phyloP scores from a whole-genome alignment of 2,329 filamentous ascomycete species.

The Paecilomyces fulvus region DNA sequence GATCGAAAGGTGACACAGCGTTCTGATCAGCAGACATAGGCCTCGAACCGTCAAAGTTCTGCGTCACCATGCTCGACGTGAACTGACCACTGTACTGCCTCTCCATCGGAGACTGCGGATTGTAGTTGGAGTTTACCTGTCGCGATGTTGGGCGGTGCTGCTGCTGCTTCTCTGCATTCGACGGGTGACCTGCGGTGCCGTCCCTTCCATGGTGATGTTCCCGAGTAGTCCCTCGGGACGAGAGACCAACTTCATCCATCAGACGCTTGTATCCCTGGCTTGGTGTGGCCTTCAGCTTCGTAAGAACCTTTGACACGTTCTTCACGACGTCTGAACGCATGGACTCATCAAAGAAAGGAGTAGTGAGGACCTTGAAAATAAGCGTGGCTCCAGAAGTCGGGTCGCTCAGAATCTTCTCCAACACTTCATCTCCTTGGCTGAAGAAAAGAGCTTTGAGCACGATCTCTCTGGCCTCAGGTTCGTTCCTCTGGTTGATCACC shows the following conservation, averaged over 20 bases:
- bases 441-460: slow-evolving; percentile 91
- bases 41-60: slow-evolving; percentile 27
- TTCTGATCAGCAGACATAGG: slow-evolving; percentile 29
- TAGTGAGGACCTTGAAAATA: slow-evolving; percentile 97
- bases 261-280: slow-evolving; percentile 95
- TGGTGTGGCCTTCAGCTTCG: slow-evolving; percentile 86
- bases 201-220: slow-evolving; percentile 35
- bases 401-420: slow-evolving; percentile 86
- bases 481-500: slow-evolving; percentile 95
- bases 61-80: slow-evolving; percentile 25
- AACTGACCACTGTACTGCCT: slow-evolving; percentile 36
- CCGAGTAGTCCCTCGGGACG: slow-evolving; percentile 38
- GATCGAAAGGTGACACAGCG: slow-evolving; percentile 27
- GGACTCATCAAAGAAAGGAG: slow-evolving; percentile 90
- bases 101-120: slow-evolving; percentile 29
- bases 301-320: slow-evolving; percentile 80
- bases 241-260: slow-evolving; percentile 96
- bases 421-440: slow-evolving; percentile 70
- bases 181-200: slow-evolving; percentile 20
- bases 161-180: slow-evolving; percentile 33
- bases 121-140: slow-evolving; percentile 29
- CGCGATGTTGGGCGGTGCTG: slow-evolving; percentile 36
- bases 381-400: slow-evolving; percentile 87
- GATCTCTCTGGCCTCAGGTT: slow-evolving; percentile 81
- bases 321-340: slow-evolving; percentile 83